Evolutionary conservation across 345 rosid species (phyloP).

Genomic region (Iberis pinnata): DNA sequence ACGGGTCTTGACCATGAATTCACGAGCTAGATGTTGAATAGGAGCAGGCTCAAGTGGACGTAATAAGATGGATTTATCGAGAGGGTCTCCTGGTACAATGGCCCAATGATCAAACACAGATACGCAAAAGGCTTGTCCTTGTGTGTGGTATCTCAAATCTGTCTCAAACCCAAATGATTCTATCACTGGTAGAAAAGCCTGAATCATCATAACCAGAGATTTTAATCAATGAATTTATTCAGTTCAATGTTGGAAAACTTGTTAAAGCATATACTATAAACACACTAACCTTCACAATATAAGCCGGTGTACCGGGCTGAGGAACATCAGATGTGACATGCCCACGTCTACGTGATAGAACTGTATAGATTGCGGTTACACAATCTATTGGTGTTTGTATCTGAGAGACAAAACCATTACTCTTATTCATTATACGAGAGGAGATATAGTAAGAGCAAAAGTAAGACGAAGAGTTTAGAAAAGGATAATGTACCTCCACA

Average conservation of each 20-base stretch:
- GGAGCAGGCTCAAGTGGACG: conserved; percentile 91
- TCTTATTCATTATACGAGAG: background rate
- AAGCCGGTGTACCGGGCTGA: conserved; percentile 95
- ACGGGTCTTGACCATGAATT: conserved; percentile 43
- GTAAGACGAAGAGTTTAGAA: conserved; percentile 1
- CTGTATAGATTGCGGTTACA: conserved; percentile 90
- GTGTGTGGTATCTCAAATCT: conserved; percentile 81
- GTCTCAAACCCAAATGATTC: conserved; percentile 95
- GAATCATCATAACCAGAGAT: conserved; percentile 9
- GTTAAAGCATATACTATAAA: background rate
- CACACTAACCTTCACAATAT: conserved; percentile 71
- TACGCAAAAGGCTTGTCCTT: conserved; percentile 78
- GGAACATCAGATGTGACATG: conserved; percentile 97
- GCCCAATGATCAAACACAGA: conserved; percentile 90
- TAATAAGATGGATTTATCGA: conserved; percentile 75
- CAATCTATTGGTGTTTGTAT: conserved; percentile 97
- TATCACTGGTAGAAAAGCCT: conserved; percentile 86
- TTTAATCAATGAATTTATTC: background rate
- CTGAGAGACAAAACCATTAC: conserved; percentile 41
- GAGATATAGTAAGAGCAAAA: background rate
- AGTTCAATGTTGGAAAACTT: background rate
- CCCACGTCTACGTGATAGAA: conserved; percentile 90
- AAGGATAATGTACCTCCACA: conserved; percentile 60
- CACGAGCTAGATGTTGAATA: conserved; percentile 86
- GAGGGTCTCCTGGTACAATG: conserved; percentile 90